Conservation (phyloP, 2,329 filamentous ascomycete genomes). For the Corynespora cassiicola region DNA sequence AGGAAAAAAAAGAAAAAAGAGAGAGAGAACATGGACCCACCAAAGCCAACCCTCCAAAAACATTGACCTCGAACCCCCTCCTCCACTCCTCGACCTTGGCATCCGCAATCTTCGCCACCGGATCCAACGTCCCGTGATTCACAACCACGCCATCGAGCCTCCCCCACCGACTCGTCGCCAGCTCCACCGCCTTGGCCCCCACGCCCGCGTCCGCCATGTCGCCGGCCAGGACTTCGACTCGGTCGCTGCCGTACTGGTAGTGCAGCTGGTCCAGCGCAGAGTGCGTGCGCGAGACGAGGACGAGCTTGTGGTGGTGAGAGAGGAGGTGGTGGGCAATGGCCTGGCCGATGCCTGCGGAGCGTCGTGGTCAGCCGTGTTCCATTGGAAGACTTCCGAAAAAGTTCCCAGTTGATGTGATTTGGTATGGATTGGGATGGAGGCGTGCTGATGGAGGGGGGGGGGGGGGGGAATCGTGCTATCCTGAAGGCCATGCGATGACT, state of each 20-base stretch:
- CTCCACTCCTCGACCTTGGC: constrained; percentile 77
- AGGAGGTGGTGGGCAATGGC: constrained; percentile 67
- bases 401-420: not conserved
- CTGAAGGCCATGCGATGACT: not conserved
- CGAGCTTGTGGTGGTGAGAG: constrained; percentile 59
- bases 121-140: constrained; percentile 85
- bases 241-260: constrained; percentile 56
- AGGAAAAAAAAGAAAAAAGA: constrained; percentile 29
- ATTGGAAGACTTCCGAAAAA: constrained; percentile 1
- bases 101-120: constrained; percentile 74
- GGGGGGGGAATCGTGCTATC: not conserved
- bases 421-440: not conserved
- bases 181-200: constrained; percentile 66
- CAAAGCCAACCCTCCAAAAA: constrained; percentile 82
- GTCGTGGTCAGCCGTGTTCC: not conserved
- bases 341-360: constrained; percentile 63
- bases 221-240: constrained; percentile 64
- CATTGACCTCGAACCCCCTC: constrained; percentile 78
- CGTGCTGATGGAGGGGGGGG: too few species aligned
- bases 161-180: constrained; percentile 72
- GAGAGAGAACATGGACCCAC: constrained; percentile 58
- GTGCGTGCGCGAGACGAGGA: constrained; percentile 64
- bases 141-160: constrained; percentile 81
- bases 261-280: constrained; percentile 58
- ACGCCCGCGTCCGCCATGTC: constrained; percentile 62